Evolutionary conservation across 192 early-diverging fungal species (phyloP).

Genomic region (Coemansia sp.): DNA sequence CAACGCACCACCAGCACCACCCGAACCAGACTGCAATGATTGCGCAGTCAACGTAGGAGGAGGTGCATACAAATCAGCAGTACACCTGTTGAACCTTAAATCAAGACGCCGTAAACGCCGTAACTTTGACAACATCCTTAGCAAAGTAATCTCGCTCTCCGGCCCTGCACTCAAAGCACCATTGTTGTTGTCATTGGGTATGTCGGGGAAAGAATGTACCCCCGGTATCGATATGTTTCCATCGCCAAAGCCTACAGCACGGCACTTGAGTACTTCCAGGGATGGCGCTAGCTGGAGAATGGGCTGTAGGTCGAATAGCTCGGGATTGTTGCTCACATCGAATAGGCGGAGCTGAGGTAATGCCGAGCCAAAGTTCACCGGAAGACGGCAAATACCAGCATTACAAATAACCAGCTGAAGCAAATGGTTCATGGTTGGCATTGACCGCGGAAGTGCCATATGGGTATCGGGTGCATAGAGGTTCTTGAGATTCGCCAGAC

Average conservation of each 20-base stretch:
- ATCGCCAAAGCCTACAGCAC: conserved; percentile 29
- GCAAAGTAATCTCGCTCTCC: conserved; percentile 9
- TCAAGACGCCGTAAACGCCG: conserved; percentile 27
- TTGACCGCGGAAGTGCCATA: conserved; percentile 26
- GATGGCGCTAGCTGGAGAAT: conserved; percentile 32
- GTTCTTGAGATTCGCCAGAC: conserved; percentile 33
- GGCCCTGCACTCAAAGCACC: background rate
- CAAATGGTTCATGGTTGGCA: conserved; percentile 26
- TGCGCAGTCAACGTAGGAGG: background rate
- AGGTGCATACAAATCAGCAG: conserved; percentile 35
- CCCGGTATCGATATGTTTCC: conserved; percentile 1
- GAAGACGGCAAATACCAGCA: conserved; percentile 28
- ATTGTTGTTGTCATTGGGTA: background rate
- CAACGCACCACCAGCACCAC: background rate
- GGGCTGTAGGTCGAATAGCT: conserved; percentile 28
- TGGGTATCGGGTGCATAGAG: conserved; percentile 46
- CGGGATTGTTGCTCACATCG: conserved; percentile 46
- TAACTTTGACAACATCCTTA: conserved; percentile 19
- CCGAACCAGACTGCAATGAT: background rate
- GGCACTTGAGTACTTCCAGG: conserved; percentile 40
- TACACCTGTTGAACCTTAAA: conserved; percentile 44
- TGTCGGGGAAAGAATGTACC: conserved; percentile 14
- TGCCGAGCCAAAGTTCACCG: conserved; percentile 34
- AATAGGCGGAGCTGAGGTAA: conserved; percentile 33
- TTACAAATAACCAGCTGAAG: conserved; percentile 42